Conservation (phyloP, 2,329 filamentous ascomycete genomes). For the Epichloe baconii region DNA sequence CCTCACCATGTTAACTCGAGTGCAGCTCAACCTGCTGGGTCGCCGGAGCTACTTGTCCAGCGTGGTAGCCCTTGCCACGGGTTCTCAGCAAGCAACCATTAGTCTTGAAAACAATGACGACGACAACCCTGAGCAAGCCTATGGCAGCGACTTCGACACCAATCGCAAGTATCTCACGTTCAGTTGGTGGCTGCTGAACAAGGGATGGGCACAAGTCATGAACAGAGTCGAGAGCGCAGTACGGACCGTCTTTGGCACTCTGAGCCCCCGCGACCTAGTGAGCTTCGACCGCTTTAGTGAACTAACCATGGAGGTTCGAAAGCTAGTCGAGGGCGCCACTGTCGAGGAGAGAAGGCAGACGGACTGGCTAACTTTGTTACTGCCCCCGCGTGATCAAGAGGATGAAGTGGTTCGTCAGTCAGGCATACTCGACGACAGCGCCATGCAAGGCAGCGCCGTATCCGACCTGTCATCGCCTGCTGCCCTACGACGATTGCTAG, state of each 20-base stretch:
- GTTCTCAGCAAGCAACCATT: slow-evolving; percentile 61
- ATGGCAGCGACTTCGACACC: slow-evolving; percentile 90
- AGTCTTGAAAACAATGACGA: slow-evolving; percentile 89
- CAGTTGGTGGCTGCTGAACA: slow-evolving; percentile 94
- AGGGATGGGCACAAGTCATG: slow-evolving; percentile 75
- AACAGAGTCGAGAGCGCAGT: slow-evolving; percentile 74
- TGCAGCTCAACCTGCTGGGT: slow-evolving; percentile 93
- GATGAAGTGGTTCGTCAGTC: slow-evolving; percentile 75
- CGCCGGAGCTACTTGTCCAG: slow-evolving; percentile 91
- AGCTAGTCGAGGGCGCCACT: slow-evolving; percentile 60
- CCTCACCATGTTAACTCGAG: slow-evolving; percentile 79
- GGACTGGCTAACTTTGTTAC: slow-evolving; percentile 73
- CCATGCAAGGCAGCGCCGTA: slow-evolving; percentile 18
- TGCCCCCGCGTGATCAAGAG: slow-evolving; percentile 69
- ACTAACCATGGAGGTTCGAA: slow-evolving; percentile 70
- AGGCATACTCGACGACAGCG: slow-evolving; percentile 51
- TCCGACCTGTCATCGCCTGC: slow-evolving; percentile 34
- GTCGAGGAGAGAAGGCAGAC: slow-evolving; percentile 25
- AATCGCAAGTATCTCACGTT: slow-evolving; percentile 92
- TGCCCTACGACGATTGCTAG: slow-evolving; percentile 69
- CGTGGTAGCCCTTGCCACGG: slow-evolving; percentile 79
- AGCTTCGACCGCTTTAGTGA: slow-evolving; percentile 68
- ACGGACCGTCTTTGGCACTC: slow-evolving; percentile 72
- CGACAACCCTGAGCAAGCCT: slow-evolving; percentile 65
- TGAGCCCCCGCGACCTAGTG: slow-evolving; percentile 82